phyloP scores from a whole-genome alignment of 169 alveolate genomes.

The Eimeria nieschulzi region DNA sequence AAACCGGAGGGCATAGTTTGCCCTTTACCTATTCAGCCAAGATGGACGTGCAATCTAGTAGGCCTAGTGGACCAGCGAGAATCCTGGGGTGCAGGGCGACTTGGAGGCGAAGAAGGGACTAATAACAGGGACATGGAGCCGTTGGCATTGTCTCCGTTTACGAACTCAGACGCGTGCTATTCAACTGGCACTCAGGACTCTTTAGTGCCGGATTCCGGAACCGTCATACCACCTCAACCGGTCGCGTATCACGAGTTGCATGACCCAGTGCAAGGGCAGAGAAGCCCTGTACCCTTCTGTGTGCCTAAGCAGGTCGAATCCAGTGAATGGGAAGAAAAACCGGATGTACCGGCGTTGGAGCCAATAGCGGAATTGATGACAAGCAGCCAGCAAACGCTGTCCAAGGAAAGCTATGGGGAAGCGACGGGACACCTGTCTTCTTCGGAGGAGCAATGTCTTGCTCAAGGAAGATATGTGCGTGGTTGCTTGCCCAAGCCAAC shows the following conservation, averaged over 20 bases:
- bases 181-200: constrained; percentile 11
- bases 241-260: not conserved
- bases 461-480: not conserved
- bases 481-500: too few species aligned
- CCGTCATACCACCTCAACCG: constrained; percentile 10
- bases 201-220: not conserved
- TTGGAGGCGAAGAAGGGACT: too few species aligned
- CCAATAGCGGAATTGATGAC: not conserved
- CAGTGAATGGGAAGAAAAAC: not conserved
- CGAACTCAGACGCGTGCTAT: constrained; percentile 13
- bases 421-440: not conserved
- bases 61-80: not conserved
- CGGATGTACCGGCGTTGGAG: not conserved
- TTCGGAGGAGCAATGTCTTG: not conserved
- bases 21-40: not conserved
- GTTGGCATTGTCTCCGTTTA: not conserved
- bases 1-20: not conserved
- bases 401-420: not conserved
- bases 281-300: not conserved
- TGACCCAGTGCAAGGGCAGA: not conserved
- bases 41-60: constrained; percentile 1
- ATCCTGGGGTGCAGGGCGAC: not conserved
- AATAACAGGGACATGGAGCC: not conserved
- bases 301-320: not conserved
- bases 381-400: not conserved